Conservation (phyloP, 495 filamentous ascomycete species). For the Achaetomiella virescens region DNA sequence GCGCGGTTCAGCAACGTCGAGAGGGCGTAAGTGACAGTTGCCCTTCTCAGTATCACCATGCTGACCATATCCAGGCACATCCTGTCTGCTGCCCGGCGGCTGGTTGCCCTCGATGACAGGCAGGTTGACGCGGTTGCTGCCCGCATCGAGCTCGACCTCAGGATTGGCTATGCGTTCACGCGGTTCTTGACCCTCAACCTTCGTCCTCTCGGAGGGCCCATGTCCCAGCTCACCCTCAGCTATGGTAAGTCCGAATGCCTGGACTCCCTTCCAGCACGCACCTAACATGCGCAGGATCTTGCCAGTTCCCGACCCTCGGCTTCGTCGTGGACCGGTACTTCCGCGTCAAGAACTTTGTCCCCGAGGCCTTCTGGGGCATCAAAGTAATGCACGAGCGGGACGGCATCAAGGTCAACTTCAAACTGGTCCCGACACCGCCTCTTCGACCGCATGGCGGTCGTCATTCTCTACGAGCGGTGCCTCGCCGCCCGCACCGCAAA, state of each 20-base stretch:
- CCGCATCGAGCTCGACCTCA: conserved; percentile 85
- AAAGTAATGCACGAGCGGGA: conserved; percentile 75
- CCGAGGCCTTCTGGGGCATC: conserved; percentile 89
- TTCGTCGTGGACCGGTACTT: conserved; percentile 97
- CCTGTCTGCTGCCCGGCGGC: conserved; percentile 70
- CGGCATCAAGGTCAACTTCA: conserved; percentile 73
- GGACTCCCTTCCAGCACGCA: not conserved
- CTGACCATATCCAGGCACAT: conserved; percentile 56
- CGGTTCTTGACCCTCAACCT: conserved; percentile 77
- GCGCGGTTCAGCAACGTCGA: conserved; percentile 96
- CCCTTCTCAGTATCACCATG: not conserved
- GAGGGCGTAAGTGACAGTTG: conserved; percentile 56
- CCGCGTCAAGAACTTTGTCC: conserved; percentile 83
- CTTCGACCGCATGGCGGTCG: conserved; percentile 79
- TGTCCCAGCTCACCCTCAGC: conserved; percentile 64
- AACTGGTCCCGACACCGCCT: conserved; percentile 75
- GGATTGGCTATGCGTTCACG: conserved; percentile 87
- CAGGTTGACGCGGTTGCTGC: conserved; percentile 86
- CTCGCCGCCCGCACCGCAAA: conserved; percentile 67
- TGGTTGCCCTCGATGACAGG: conserved; percentile 71
- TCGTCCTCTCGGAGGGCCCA: conserved; percentile 54
- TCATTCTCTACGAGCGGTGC: conserved; percentile 80
- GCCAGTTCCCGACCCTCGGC: conserved; percentile 93
- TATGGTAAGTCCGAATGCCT: conserved; percentile 58
- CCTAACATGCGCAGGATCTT: conserved; percentile 58